Evolutionary conservation across 106 monocot species (phyloP), one percentile per base, ranked within the genome.

Genomic region (Iris macrosiphon): DNA sequence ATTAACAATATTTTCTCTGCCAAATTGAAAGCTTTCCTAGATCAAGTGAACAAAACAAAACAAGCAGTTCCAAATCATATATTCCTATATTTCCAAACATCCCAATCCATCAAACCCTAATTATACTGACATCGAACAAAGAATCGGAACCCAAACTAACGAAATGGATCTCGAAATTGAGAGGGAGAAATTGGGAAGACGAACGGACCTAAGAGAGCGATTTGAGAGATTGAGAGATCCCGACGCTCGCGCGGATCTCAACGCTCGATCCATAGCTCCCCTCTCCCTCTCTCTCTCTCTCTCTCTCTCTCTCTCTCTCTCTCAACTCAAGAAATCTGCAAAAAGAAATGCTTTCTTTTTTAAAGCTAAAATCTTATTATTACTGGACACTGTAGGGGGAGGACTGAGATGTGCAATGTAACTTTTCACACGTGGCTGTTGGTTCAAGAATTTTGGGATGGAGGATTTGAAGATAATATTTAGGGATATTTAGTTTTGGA

Each of bases 151-250:
- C 22, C 3, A 23, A 12, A 45, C n/a, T n/a, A 7, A 23, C 20
- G 11, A 7, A 29, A 15, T 10, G 22, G 15, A 38, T 56, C n/a
- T n/a, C n/a, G 55, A 56, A 38, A 21, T 38, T 22, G 5, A 40
- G 25, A 8, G 56, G 26, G 13, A 4, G 3, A n/a, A n/a, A n/a
- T 45, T 46, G 45, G 55, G 26, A n/a, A 69, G 23, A 17, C 51
- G 17, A 13, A 53, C 24, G 20, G 12, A 96, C 96, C 79, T 90
- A 53, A 96, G 89, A 39, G 79, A 74, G 9, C 96, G 85, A 55
- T 86, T 86, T 61, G 96, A 96, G 69, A 96, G 89, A 49, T 96
- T 96, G 63, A 96, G 82, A 23, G 89, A 96, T 52, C 96, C 96
- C 16, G 85, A 80, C 12, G 70, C 60, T 49, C 96, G 63, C 17